These are phyloP conservation scores for Exophiala dermatitidis DNA, from an alignment of 2,329 filamentous ascomycete species.

Conservation along the genomic window DNA sequence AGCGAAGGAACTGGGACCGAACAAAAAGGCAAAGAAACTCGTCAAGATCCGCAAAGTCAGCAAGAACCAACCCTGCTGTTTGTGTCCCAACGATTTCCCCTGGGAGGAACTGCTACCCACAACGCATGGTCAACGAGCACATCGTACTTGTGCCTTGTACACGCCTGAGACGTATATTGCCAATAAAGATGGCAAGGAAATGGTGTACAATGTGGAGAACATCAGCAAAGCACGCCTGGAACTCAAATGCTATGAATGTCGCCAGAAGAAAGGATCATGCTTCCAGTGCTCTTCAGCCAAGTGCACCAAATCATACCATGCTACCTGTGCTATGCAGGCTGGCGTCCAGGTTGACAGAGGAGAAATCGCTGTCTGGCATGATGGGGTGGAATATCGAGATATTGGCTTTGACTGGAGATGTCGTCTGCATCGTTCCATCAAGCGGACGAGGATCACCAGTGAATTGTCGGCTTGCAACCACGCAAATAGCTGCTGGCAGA, in stretches of 20 bases:
- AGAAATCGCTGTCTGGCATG: conserved; percentile 75
- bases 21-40: conserved; percentile 64
- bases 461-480: conserved; percentile 54
- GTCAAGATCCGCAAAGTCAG: conserved; percentile 63
- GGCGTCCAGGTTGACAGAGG: conserved; percentile 88
- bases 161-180: conserved; percentile 88
- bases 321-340: conserved; percentile 85
- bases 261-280: conserved; percentile 88
- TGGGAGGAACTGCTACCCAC: conserved; percentile 77
- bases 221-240: conserved; percentile 83
- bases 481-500: conserved; percentile 23
- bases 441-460: conserved; percentile 66
- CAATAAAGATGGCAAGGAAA: conserved; percentile 60
- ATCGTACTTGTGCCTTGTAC: conserved; percentile 82
- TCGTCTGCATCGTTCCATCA: conserved; percentile 84
- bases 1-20: conserved; percentile 31
- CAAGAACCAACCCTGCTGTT: conserved; percentile 58
- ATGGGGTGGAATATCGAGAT: conserved; percentile 86
- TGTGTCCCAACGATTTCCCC: conserved; percentile 85
- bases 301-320: conserved; percentile 86
- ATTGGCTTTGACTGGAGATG: conserved; percentile 90
- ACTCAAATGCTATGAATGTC: conserved; percentile 90
- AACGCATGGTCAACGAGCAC: conserved; percentile 78
- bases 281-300: conserved; percentile 96
- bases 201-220: conserved; percentile 67